Percentiles rank a stretch among this genome's conserved stretches.
Evolutionary conservation across 2,329 filamentous ascomycete genomes (phyloP).

Genomic region (Camillea tinctor): DNA sequence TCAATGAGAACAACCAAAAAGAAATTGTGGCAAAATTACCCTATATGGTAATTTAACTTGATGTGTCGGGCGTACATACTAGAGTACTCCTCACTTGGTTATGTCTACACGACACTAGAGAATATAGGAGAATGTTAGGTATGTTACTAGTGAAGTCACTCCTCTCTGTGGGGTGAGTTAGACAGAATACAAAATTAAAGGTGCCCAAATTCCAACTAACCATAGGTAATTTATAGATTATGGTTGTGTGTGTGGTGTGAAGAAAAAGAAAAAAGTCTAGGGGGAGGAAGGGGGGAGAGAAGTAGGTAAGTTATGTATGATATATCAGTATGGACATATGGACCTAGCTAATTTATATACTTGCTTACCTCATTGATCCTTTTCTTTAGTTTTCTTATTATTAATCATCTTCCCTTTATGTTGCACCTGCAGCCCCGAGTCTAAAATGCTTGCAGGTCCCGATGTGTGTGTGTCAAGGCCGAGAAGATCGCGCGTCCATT

Average conservation of each 20-base stretch:
- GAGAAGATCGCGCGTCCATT: too few species aligned
- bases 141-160: neutral
- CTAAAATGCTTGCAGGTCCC: neutral
- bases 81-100: too few species aligned
- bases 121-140: neutral
- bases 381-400: neutral
- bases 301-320: too few species aligned
- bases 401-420: too few species aligned
- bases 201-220: too few species aligned
- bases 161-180: neutral
- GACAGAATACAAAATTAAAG: neutral
- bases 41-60: neutral
- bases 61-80: neutral
- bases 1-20: neutral
- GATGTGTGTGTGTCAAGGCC: too few species aligned
- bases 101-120: neutral
- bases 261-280: constrained; percentile 1
- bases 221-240: too few species aligned
- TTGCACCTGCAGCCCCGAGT: neutral
- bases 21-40: neutral
- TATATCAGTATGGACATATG: too few species aligned
- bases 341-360: neutral
- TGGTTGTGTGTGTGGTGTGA: too few species aligned
- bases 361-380: too few species aligned
- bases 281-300: neutral